phyloP scores from a whole-genome alignment of 306 rosid species.

The Cicer pinnatifidum region DNA sequence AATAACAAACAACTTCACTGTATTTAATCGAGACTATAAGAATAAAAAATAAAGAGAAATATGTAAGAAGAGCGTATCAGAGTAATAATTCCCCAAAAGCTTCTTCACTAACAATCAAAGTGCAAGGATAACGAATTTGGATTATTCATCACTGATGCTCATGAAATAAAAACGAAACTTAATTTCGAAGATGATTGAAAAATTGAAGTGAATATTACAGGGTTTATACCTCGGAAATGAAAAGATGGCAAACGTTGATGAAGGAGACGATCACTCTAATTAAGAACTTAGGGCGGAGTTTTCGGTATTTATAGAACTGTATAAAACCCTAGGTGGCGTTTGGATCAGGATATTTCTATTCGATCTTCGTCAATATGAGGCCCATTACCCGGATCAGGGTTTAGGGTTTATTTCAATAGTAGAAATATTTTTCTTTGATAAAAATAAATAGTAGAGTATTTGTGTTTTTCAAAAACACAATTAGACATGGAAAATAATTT shows the following conservation, averaged over 20 bases:
- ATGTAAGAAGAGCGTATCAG: constrained; percentile 59
- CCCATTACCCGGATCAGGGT: no score
- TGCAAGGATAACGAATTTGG: constrained; percentile 68
- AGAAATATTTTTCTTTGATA: no score
- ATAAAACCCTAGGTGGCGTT: constrained; percentile 31
- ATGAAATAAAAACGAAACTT: background rate
- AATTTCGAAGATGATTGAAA: background rate
- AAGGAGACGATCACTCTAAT: background rate
- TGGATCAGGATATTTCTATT: background rate
- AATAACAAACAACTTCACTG: background rate
- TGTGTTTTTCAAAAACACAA: no score
- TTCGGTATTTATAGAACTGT: constrained; percentile 24
- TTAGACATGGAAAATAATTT: background rate
- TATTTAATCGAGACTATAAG: background rate
- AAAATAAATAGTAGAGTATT: no score
- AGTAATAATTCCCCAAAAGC: constrained; percentile 59
- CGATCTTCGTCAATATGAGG: background rate
- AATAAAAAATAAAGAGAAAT: background rate
- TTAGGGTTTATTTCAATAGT: no score
- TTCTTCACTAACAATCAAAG: constrained; percentile 77
- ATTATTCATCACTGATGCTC: constrained; percentile 53
- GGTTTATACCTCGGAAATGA: background rate
- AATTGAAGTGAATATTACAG: background rate
- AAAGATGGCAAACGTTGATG: background rate
- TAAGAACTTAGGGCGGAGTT: background rate